Evolutionary conservation across 106 monocot genomes (phyloP), one percentile per base, ranked within the genome.

Genomic region (Dendrobium chrysotoxum): DNA sequence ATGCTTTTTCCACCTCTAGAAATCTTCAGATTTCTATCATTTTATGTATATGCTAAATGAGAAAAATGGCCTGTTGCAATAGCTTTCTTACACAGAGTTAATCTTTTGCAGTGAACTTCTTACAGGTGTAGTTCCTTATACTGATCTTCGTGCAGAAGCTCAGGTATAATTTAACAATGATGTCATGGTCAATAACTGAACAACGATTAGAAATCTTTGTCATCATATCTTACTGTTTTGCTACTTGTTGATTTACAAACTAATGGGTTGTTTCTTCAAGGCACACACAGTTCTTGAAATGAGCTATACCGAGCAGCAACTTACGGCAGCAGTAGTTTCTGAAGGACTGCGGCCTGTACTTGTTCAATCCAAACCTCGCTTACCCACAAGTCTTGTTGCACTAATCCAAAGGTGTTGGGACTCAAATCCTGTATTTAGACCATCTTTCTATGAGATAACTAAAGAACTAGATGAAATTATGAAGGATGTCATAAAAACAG

Each of bases 201-300:
- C 7, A 71, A 28, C 7, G 28, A 42, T 74, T 41, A 17, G 4
- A 40, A 74, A 74, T 41, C 74, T 41, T 28, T 40, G 38, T 18
- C 6, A 38, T 40, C 8, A 13, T 70, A 35, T 65, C 12, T 35
- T 39, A 21, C 25, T 61, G 23, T 61, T n/a, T 50, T 50, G 11
- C 13, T 50, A 13, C 4, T 15, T 13, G 50, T 6, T 75, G 39
- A 21, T 42, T 75, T 41, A 42, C n/a, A 50, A 40, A 75, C 21
- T 5, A 18, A 41, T 75, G 4, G 41, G 20, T 44, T 21, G 46
- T 65, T 88, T 45, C 50, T 72, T 84, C 65, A 75, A 99, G 95
- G 99, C 99, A 77, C 95, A 95, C 78, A 99, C 93, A n/a, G 95
- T 99, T 40, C 99, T 99, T 86, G 99, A 99, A 87, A 95, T 99